phyloP scores from a whole-genome alignment of 2,329 filamentous ascomycete genomes.

The Colletotrichum simmondsii region DNA sequence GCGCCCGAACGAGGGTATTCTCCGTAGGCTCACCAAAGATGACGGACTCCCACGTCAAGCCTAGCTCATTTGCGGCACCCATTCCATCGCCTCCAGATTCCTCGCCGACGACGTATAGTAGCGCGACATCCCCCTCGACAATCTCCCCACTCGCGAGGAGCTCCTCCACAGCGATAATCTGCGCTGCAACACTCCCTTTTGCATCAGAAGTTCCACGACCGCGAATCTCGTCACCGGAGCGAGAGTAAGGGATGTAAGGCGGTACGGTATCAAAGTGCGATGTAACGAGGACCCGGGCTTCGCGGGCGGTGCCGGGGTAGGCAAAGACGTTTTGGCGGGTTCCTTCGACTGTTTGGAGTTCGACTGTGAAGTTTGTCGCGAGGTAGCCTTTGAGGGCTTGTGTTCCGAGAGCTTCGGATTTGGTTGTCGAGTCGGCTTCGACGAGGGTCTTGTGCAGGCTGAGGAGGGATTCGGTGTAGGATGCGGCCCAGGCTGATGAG shows the following conservation, averaged over 20 bases:
- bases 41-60: slow-evolving; percentile 68
- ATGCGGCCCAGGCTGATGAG: slow-evolving; percentile 34
- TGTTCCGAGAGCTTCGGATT: slow-evolving; percentile 75
- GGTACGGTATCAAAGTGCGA: slow-evolving; percentile 87
- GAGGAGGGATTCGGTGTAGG: slow-evolving; percentile 67
- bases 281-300: slow-evolving; percentile 72
- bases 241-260: slow-evolving; percentile 76
- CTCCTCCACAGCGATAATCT: slow-evolving; percentile 74
- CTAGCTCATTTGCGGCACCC: slow-evolving; percentile 52
- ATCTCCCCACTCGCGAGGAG: slow-evolving; percentile 57
- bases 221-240: slow-evolving; percentile 66
- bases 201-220: slow-evolving; percentile 81
- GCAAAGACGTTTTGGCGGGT: slow-evolving; percentile 82
- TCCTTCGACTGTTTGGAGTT: slow-evolving; percentile 44
- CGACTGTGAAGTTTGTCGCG: slow-evolving; percentile 53
- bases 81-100: slow-evolving; percentile 86
- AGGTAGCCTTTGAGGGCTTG: slow-evolving; percentile 77
- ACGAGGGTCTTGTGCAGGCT: slow-evolving; percentile 81
- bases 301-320: slow-evolving; percentile 60
- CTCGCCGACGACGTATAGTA: slow-evolving; percentile 83
- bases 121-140: slow-evolving; percentile 61
- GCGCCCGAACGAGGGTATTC: slow-evolving; percentile 85
- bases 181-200: slow-evolving; percentile 77
- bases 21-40: slow-evolving; percentile 97
- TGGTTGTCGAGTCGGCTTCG: slow-evolving; percentile 76